Conservation (phyloP, 345 rosid genomes). For the Pistacia integerrima region DNA sequence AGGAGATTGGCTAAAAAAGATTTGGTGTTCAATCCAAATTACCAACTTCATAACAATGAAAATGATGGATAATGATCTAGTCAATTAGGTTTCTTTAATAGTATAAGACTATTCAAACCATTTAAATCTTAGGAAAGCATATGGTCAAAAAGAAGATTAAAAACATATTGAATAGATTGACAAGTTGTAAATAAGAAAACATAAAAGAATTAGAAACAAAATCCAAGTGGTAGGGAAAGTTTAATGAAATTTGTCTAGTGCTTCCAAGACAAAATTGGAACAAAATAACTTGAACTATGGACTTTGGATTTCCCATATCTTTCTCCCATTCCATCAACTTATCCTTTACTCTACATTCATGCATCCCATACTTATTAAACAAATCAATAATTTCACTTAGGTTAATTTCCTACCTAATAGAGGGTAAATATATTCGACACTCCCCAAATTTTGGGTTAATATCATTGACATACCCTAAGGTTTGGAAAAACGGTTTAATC, state of each 20-base stretch:
- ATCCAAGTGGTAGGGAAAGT: conserved; percentile 19
- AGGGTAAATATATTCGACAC: background rate
- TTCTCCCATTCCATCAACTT: conserved; percentile 24
- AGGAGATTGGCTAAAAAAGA: too few species aligned
- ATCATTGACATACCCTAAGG: too few species aligned
- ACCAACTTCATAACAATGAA: too few species aligned
- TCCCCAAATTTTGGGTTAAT: too few species aligned
- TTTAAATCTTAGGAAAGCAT: background rate
- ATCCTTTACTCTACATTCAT: background rate
- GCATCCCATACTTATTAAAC: background rate
- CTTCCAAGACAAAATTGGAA: conserved; percentile 24
- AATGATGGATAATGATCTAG: too few species aligned
- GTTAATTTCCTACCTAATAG: too few species aligned
- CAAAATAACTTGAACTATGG: conserved; percentile 22
- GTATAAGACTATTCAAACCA: too few species aligned
- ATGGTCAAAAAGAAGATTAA: background rate
- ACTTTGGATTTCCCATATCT: conserved; percentile 31
- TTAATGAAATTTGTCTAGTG: conserved; percentile 25
- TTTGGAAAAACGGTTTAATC: too few species aligned
- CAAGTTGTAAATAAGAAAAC: background rate
- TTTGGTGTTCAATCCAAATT: too few species aligned
- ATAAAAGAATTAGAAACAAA: conserved; percentile 21
- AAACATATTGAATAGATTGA: background rate
- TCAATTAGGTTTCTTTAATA: too few species aligned
- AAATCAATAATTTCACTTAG: background rate